Evolutionary conservation across 140 eudicot species (phyloP).

Genomic region (Senecio squalidus): DNA sequence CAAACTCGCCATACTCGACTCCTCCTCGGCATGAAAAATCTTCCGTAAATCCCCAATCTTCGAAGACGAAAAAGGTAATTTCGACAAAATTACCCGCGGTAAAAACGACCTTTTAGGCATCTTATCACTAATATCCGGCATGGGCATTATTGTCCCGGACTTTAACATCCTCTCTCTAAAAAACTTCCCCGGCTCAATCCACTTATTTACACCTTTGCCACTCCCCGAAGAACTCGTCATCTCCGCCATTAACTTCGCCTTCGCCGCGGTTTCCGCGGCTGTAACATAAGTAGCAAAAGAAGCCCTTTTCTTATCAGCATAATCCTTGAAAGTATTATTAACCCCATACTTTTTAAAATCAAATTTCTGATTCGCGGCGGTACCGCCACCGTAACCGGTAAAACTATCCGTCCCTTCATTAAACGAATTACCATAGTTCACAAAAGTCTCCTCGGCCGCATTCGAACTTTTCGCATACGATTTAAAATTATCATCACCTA

Average conservation of each 20-base stretch:
- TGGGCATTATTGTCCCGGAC: constrained; percentile 57
- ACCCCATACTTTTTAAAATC: constrained; percentile 64
- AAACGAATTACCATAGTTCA: constrained; percentile 60
- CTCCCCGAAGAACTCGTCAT: background rate
- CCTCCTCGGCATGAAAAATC: constrained; percentile 64
- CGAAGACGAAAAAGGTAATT: constrained; percentile 70
- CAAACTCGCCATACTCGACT: constrained; percentile 48
- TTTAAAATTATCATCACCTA: constrained; percentile 66
- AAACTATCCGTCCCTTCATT: constrained; percentile 77
- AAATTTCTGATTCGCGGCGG: constrained; percentile 29
- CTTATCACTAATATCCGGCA: constrained; percentile 77
- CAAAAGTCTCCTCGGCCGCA: constrained; percentile 37
- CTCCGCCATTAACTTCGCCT: constrained; percentile 13
- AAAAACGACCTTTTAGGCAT: constrained; percentile 92
- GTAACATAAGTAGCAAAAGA: constrained; percentile 43
- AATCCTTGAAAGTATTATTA: constrained; percentile 65
- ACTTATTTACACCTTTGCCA: constrained; percentile 59
- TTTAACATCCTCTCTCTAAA: constrained; percentile 60
- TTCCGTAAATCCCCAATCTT: constrained; percentile 35
- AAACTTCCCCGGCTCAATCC: constrained; percentile 93
- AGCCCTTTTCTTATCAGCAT: constrained; percentile 49
- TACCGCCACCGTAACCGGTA: constrained; percentile 65
- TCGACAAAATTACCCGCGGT: constrained; percentile 59
- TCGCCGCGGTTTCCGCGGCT: constrained; percentile 18
- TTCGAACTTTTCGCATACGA: constrained; percentile 64